Base-by-base conservation (phyloP, 75 land plant genomes). In the Sequoiadendron giganteum region DNA sequence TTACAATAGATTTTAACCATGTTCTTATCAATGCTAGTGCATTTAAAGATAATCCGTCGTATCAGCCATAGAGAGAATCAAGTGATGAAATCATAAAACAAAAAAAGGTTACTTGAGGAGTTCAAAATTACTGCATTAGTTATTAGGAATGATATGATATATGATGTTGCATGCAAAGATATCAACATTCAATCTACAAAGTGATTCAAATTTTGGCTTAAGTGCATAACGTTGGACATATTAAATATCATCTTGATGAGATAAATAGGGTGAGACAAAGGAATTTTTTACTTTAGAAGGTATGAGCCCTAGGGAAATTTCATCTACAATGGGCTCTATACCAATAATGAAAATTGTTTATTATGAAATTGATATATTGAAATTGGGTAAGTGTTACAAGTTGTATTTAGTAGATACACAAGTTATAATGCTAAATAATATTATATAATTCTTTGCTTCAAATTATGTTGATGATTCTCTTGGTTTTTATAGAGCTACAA, bases 81-180 rank as follows among this genome's bases (percentile, higher is more conserved):
- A n/a, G n/a, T 34, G 65, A 55, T 49, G 39, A 55, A 52, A 34
- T 32, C 2, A 8, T 19, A 30, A 49, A 85, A 32, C 10, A 52
- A 34, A 85, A 85, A 38, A 19, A 61, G 19, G 10, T 85, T n/a
- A 85, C 25, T 34, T 85, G 68, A 34, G 19, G 86, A 30, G n/a
- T 45, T 45, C 45, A 30, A 45, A 10, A 81, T 43, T 28, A 13
- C 30, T 25, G 42, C 28, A 21, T 81, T 47, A 42, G 5, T 42
- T 45, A 28, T 45, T 13, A 16, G 52, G 49, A 45, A 45, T 30
- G 84, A 81, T 43, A 9, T 40, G 30, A 28, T 10, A 28, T 30
- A 28, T 43, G 84, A 25, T 45, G 52, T 13, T 81, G 30, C 84
- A 42, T 81, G 48, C 84, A 45, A 81, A 81, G 49, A 81, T 81